Evolutionary conservation across 805 yeast genomes (phyloP).

Genomic region (Jamesozyma spencerorum): DNA sequence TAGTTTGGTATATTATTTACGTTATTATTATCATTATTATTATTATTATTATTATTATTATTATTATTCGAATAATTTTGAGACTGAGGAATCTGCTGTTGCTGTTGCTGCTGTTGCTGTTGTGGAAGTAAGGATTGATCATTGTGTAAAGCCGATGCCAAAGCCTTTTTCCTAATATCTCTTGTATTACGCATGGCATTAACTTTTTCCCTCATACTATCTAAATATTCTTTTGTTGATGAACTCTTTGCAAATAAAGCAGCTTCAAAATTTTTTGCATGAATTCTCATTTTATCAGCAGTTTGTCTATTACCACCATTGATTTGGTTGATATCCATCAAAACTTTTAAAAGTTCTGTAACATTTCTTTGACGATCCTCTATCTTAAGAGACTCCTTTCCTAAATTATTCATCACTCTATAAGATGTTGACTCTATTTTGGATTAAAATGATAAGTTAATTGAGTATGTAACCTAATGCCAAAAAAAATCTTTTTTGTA

Average conservation of each 20-base stretch:
- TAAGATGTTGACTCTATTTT: too few relatives aligned
- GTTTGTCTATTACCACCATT: slow-evolving; percentile 31
- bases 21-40: slow-evolving; percentile 11
- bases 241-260: slow-evolving; percentile 51
- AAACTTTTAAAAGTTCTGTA: slow-evolving; percentile 26
- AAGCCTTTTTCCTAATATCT: slow-evolving; percentile 19
- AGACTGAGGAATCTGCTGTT: background rate
- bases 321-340: slow-evolving; percentile 30
- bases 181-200: slow-evolving; percentile 33
- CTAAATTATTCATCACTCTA: background rate
- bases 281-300: slow-evolving; percentile 37
- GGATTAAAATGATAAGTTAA: too few relatives aligned
- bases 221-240: slow-evolving; percentile 45
- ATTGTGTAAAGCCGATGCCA: background rate
- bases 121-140: background rate
- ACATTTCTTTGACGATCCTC: slow-evolving; percentile 30
- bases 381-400: slow-evolving; percentile 18
- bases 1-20: slow-evolving; percentile 16
- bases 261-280: slow-evolving; percentile 66
- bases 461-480: too few relatives aligned
- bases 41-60: slow-evolving; percentile 17
- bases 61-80: slow-evolving; percentile 16
- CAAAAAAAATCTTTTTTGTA: too few relatives aligned
- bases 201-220: slow-evolving; percentile 38
- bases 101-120: background rate